Evolutionary conservation across 306 rosid species (phyloP).

Genomic region (Pueraria montana): DNA sequence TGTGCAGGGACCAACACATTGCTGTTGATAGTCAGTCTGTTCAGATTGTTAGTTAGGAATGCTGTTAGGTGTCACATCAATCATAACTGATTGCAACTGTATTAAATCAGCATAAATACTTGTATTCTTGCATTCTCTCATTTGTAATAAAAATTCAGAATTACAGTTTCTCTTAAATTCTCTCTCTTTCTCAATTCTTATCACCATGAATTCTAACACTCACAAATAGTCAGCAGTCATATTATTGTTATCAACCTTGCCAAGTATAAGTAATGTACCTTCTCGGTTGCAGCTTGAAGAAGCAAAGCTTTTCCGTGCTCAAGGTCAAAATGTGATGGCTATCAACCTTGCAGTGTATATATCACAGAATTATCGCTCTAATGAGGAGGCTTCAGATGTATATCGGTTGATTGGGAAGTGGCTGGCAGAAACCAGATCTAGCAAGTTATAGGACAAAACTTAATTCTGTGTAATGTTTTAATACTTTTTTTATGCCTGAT

Average conservation of each 20-base stretch:
- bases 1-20: neutral
- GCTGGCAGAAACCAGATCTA: conserved; percentile 98
- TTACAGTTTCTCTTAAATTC: neutral
- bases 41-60: conserved; percentile 6
- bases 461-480: conserved; percentile 17
- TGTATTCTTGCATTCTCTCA: conserved; percentile 9
- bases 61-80: neutral
- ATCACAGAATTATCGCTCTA: conserved; percentile 57
- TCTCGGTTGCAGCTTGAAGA: conserved; percentile 84
- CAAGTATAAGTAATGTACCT: conserved; percentile 24
- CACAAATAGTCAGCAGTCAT: conserved; percentile 18
- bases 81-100: neutral
- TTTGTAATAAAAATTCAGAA: neutral
- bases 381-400: conserved; percentile 85
- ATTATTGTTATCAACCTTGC: conserved; percentile 13
- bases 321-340: conserved; percentile 92
- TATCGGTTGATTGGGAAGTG: conserved; percentile 94
- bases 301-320: conserved; percentile 96
- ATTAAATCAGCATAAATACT: neutral
- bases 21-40: neutral
- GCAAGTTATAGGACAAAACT: conserved; percentile 72
- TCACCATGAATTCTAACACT: neutral
- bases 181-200: neutral
- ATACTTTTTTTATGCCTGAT: conserved; percentile 2
- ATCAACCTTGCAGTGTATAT: conserved; percentile 88